Evolutionary conservation across 1,284 basidiomycete genomes (phyloP).

Genomic region (Boletus sp.): DNA sequence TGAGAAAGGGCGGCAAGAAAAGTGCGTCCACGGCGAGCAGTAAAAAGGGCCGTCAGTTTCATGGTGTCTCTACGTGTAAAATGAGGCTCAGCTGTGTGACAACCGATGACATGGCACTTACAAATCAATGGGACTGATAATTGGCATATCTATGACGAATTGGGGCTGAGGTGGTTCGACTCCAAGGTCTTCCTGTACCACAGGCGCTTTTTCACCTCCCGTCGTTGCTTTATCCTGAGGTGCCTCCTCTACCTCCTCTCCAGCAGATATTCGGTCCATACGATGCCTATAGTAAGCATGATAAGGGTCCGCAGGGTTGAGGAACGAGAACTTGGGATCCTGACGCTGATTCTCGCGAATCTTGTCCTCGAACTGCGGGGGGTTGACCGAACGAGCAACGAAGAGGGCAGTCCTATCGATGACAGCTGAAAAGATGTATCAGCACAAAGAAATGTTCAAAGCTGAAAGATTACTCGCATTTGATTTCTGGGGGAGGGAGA

Average conservation of each 20-base stretch:
- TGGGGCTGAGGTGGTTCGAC: conserved; percentile 81
- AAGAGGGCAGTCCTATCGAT: conserved; percentile 96
- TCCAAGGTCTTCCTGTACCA: conserved; percentile 51
- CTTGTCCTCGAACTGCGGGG: conserved; percentile 89
- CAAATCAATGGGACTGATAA: conserved; percentile 88
- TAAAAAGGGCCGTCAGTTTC: conserved; percentile 94
- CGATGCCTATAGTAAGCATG: conserved; percentile 94
- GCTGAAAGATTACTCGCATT: conserved; percentile 53
- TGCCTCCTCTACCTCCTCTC: conserved; percentile 67
- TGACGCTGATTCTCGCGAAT: conserved; percentile 91
- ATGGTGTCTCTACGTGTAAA: conserved; percentile 67
- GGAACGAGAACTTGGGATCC: conserved; percentile 95
- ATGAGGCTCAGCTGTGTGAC: conserved; percentile 16
- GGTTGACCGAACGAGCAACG: conserved; percentile 87
- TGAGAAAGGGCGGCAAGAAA: conserved; percentile 85
- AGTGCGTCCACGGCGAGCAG: conserved; percentile 83
- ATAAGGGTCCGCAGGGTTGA: conserved; percentile 92
- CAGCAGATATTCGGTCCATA: conserved; percentile 72
- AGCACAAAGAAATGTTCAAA: conserved; percentile 6
- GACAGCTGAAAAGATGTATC: conserved; percentile 55
- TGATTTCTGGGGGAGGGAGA: conserved; percentile 89
- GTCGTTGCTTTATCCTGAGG: conserved; percentile 44
- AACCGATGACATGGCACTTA: conserved; percentile 41
- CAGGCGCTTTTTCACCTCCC: conserved; percentile 33
- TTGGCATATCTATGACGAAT: conserved; percentile 87